Conservation (phyloP, 495 filamentous ascomycete species). For the Penicillium manginii region DNA sequence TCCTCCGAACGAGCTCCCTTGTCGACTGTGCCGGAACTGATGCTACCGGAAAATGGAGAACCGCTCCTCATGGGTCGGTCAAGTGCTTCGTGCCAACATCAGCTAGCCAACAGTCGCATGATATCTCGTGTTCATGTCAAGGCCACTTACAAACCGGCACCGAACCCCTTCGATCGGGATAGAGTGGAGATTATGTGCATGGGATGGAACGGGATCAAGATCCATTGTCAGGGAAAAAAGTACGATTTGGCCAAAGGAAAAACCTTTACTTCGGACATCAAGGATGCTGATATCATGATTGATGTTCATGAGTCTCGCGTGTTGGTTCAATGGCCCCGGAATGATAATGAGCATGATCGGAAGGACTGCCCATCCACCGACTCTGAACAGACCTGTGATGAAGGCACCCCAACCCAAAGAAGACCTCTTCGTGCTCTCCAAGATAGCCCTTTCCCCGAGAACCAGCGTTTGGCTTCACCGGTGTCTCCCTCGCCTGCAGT, state of each 20-base stretch:
- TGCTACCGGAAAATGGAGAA: constrained; percentile 83
- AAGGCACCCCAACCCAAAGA: constrained; percentile 44
- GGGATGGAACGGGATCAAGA: constrained; percentile 93
- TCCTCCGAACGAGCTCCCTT: constrained; percentile 84
- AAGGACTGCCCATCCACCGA: constrained; percentile 64
- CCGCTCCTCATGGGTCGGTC: constrained; percentile 85
- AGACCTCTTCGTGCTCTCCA: constrained; percentile 36
- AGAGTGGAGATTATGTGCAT: constrained; percentile 85
- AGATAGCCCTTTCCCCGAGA: constrained; percentile 69
- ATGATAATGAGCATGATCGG: constrained; percentile 48
- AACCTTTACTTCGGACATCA: constrained; percentile 87
- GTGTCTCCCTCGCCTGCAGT: constrained; percentile 73
- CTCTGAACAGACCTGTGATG: constrained; percentile 73
- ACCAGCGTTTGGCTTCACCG: constrained; percentile 65
- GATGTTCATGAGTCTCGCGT: constrained; percentile 94
- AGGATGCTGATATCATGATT: constrained; percentile 89
- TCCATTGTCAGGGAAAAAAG: constrained; percentile 88
- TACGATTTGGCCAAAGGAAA: constrained; percentile 88
- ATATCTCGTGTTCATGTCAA: constrained; percentile 93
- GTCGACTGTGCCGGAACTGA: constrained; percentile 75
- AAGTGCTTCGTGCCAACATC: constrained; percentile 88
- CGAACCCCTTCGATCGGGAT: constrained; percentile 62
- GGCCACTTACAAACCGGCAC: constrained; percentile 76
- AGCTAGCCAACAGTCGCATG: constrained; percentile 85
- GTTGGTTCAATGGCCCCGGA: constrained; percentile 81